Evolutionary conservation across 2,329 filamentous ascomycete genomes (phyloP).

Genomic region (Colletotrichum euphorbiae): DNA sequence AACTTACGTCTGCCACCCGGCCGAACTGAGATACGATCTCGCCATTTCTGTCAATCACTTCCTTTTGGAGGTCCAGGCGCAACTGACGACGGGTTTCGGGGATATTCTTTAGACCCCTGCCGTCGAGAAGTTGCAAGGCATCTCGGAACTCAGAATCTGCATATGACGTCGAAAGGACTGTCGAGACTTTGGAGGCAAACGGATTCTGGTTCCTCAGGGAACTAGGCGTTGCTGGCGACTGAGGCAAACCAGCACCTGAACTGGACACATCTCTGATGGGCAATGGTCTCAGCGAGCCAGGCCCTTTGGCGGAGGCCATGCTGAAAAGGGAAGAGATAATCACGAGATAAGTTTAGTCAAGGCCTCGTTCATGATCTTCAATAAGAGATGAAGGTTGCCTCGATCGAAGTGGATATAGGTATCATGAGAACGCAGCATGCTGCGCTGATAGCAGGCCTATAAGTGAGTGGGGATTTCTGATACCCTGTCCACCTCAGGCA

Average conservation of each 20-base stretch:
- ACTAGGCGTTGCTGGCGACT: constrained; percentile 44
- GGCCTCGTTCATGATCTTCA: neutral
- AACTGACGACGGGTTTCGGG: constrained; percentile 83
- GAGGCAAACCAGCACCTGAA: constrained; percentile 14
- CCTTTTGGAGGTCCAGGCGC: constrained; percentile 86
- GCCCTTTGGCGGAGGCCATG: constrained; percentile 22
- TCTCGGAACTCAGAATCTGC: constrained; percentile 92
- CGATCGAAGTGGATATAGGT: neutral
- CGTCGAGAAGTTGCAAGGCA: constrained; percentile 82
- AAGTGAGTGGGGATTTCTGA: neutral
- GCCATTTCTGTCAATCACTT: constrained; percentile 93
- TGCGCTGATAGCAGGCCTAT: neutral
- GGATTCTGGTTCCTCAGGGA: constrained; percentile 67
- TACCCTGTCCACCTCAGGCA: neutral
- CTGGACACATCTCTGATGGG: constrained; percentile 35
- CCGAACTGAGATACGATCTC: constrained; percentile 90
- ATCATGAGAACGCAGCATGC: neutral
- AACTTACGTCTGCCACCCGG: constrained; percentile 82
- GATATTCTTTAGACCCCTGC: constrained; percentile 77
- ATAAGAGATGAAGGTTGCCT: neutral
- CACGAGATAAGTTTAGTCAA: neutral
- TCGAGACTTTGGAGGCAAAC: constrained; percentile 83
- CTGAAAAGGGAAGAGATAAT: neutral
- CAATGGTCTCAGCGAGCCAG: constrained; percentile 12
- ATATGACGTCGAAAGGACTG: constrained; percentile 90